Evolutionary conservation across 768 basidiomycete genomes (phyloP), one percentile per base, ranked within the genome.

Genomic region (Phaeotremella fagi): DNA sequence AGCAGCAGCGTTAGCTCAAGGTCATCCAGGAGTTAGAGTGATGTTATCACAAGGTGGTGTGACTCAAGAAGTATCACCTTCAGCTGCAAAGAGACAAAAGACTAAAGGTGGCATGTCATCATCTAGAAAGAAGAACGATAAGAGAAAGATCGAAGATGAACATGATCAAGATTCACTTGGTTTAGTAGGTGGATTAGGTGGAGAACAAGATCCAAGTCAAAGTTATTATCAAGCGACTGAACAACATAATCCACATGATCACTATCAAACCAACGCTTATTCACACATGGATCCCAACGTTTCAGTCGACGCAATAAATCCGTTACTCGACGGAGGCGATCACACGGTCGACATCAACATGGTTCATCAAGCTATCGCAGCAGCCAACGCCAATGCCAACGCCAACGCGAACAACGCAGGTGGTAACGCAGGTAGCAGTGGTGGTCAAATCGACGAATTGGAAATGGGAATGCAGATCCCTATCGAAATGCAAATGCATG

Each of bases 391-490:
- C 7, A 41, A 41, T 16, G 59, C 56, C 0, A 50, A 45, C 3
- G 58, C 48, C 22, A 36, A 24, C 22, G 38, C 22, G 7, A 20
- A 20, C 7, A 20, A 6, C 38, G 59, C 56, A 1, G 55, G 45
- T 2, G 58, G 42, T 23, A 36, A 24, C 22, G 38, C 22, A 6
- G 38, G 38, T 14, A 20, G 7, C 38, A 20, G 38, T 41, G 38
- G 9, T 12, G 60, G 60, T 2, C 60, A 64, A 38, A 70, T 70
- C 51, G 68, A 70, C 45, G 68, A 70, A 31, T 45, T 70, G 38
- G 68, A 70, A 4, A 70, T 69, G 64, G 67, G 68, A 7, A 64
- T 70, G 12, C 60, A 66, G 35, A 41, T 70, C 26, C 68, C 68
- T 15, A 66, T 66, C 37, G 68, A 70, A 33, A 70, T 70, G 68